phyloP scores from a whole-genome alignment of 805 yeast species.

The Pichia insulana region DNA sequence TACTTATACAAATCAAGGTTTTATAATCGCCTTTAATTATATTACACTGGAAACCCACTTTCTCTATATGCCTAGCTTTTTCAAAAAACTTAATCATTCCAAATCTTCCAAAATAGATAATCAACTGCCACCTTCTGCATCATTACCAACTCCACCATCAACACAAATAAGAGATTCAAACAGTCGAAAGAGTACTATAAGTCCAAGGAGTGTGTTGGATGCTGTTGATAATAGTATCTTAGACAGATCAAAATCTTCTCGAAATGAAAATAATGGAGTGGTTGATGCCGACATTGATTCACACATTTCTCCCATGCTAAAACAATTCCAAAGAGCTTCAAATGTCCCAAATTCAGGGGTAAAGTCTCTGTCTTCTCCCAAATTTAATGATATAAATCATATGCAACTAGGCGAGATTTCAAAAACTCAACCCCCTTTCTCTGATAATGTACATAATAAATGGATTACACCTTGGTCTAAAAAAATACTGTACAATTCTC shows the following conservation, averaged over 20 bases:
- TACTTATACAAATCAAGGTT: too few species aligned
- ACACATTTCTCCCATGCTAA: too few species aligned
- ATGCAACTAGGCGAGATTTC: too few species aligned
- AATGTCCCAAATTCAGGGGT: too few species aligned
- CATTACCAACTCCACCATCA: conserved; percentile 6
- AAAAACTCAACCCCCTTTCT: too few species aligned
- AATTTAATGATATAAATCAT: too few species aligned
- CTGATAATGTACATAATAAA: neutral
- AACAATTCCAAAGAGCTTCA: too few species aligned
- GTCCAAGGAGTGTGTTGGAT: neutral
- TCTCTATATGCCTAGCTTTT: conserved; percentile 6
- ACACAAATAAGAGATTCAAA: neutral
- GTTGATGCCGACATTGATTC: too few species aligned
- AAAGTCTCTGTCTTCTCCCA: too few species aligned
- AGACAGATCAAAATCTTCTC: neutral
- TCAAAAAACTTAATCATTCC: conserved; percentile 6
- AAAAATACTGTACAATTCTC: conserved; percentile 58
- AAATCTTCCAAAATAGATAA: neutral
- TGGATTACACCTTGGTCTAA: conserved; percentile 54
- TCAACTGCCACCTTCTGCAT: conserved; percentile 1
- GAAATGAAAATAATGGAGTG: neutral
- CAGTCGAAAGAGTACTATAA: neutral
- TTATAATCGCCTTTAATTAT: too few species aligned
- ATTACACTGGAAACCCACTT: too few species aligned
- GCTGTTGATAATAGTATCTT: neutral